Evolutionary conservation across 2,329 filamentous ascomycete species (phyloP).

Genomic region (Curvularia lunata): DNA sequence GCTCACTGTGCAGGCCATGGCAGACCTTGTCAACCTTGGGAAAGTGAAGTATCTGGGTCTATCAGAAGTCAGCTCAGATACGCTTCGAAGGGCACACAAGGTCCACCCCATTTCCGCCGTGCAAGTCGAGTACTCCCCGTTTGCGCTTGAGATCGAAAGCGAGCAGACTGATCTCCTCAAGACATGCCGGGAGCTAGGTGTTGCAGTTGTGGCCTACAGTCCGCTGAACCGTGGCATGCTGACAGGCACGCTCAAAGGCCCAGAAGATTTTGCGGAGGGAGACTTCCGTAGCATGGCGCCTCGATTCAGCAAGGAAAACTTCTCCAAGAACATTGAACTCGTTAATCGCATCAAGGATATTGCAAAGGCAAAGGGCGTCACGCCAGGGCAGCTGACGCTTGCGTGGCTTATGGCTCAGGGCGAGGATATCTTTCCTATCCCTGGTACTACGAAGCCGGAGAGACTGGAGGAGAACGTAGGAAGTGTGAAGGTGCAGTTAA

Average conservation of each 20-base stretch:
- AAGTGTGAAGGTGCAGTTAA: conserved; percentile 36
- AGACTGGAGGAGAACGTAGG: conserved; percentile 43
- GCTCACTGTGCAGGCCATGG: conserved; percentile 59
- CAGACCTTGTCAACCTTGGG: conserved; percentile 62
- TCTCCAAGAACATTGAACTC: conserved; percentile 46
- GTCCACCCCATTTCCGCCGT: conserved; percentile 57
- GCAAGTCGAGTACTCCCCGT: conserved; percentile 61
- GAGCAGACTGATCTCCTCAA: conserved; percentile 44
- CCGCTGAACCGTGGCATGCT: conserved; percentile 48
- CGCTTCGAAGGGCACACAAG: conserved; percentile 57
- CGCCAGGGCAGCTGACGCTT: conserved; percentile 64
- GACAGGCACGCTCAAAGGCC: conserved; percentile 37
- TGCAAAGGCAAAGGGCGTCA: conserved; percentile 58
- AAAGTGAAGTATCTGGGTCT: conserved; percentile 59
- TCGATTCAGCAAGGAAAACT: conserved; percentile 52
- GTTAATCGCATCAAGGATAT: conserved; percentile 40
- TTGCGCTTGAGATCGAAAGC: conserved; percentile 56
- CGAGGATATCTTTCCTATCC: conserved; percentile 64
- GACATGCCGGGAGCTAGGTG: conserved; percentile 54
- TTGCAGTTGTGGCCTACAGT: conserved; percentile 49
- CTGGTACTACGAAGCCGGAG: conserved; percentile 50
- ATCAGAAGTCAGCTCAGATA: conserved; percentile 53
- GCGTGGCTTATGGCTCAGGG: conserved; percentile 51
- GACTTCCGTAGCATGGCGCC: conserved; percentile 43
- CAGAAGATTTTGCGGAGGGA: conserved; percentile 55